Evolutionary conservation across 2,329 filamentous ascomycete genomes (phyloP).

Genomic region (Penicillium griseofulvum): DNA sequence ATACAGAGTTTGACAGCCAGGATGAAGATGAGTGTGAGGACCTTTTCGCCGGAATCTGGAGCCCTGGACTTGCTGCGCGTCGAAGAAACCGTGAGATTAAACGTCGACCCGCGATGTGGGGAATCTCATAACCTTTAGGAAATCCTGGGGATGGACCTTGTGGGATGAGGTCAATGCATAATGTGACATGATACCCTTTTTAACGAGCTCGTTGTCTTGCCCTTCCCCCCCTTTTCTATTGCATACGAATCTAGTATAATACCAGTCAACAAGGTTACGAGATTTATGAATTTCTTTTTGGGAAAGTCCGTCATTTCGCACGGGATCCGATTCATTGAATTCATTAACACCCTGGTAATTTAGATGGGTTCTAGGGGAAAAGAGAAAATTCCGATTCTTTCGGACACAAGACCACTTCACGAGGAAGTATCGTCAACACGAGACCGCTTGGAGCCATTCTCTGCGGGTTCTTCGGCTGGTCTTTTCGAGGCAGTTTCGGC

Average conservation of each 20-base stretch:
- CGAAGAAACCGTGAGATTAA: slow-evolving; percentile 43
- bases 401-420: neutral
- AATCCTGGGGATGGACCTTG: neutral
- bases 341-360: slow-evolving; percentile 1
- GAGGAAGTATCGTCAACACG: slow-evolving; percentile 21
- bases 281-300: neutral
- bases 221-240: neutral
- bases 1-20: slow-evolving; percentile 62
- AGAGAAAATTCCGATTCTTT: neutral
- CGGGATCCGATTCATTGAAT: neutral
- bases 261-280: neutral
- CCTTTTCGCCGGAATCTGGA: slow-evolving; percentile 63
- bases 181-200: neutral
- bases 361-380: neutral
- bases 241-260: neutral
- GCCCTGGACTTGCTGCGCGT: slow-evolving; percentile 50
- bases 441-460: slow-evolving; percentile 26
- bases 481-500: slow-evolving; percentile 27
- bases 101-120: slow-evolving; percentile 25
- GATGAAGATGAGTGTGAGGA: slow-evolving; percentile 68
- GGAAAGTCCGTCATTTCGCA: neutral
- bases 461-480: slow-evolving; percentile 23
- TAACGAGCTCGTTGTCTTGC: neutral
- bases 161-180: neutral
- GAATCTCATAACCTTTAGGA: slow-evolving; percentile 16